Conservation (phyloP, 495 filamentous ascomycete species). For the Xylaria telfairii region DNA sequence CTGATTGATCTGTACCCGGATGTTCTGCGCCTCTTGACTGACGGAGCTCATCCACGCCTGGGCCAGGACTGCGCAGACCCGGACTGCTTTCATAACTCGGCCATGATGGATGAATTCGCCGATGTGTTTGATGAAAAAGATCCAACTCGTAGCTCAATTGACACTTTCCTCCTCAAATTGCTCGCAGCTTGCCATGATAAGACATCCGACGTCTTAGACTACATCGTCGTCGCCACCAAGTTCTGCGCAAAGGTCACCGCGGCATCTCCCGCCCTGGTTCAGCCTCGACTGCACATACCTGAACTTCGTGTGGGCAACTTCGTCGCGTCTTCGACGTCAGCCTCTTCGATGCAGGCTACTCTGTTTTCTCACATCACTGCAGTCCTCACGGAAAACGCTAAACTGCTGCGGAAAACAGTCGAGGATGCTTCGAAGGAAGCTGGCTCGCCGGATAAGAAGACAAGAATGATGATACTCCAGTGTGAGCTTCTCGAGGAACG, state of each 20-base stretch:
- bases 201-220: slow-evolving; percentile 37
- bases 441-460: slow-evolving; percentile 20
- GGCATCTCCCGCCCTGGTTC: slow-evolving; percentile 21
- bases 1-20: slow-evolving; percentile 42
- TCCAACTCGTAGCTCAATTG: slow-evolving; percentile 27
- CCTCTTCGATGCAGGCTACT: slow-evolving; percentile 42
- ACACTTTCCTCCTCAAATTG: slow-evolving; percentile 41
- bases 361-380: slow-evolving; percentile 36
- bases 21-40: slow-evolving; percentile 30
- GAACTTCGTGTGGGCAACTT: slow-evolving; percentile 43
- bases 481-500: slow-evolving; percentile 37
- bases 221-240: slow-evolving; percentile 36
- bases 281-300: slow-evolving; percentile 35
- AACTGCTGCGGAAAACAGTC: slow-evolving; percentile 27
- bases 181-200: slow-evolving; percentile 41
- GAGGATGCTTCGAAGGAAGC: neutral
- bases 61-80: slow-evolving; percentile 27
- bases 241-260: slow-evolving; percentile 34
- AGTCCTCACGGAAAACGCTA: slow-evolving; percentile 31
- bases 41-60: slow-evolving; percentile 13
- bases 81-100: slow-evolving; percentile 30
- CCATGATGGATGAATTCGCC: slow-evolving; percentile 25
- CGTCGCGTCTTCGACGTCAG: slow-evolving; percentile 34
- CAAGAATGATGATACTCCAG: slow-evolving; percentile 32
- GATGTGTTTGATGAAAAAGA: slow-evolving; percentile 20